A percentile compares a stretch with the other conserved stretches of the same genome.
phyloP scores from a whole-genome alignment of 177 flowering plant genomes.

The Vitis hybrid region DNA sequence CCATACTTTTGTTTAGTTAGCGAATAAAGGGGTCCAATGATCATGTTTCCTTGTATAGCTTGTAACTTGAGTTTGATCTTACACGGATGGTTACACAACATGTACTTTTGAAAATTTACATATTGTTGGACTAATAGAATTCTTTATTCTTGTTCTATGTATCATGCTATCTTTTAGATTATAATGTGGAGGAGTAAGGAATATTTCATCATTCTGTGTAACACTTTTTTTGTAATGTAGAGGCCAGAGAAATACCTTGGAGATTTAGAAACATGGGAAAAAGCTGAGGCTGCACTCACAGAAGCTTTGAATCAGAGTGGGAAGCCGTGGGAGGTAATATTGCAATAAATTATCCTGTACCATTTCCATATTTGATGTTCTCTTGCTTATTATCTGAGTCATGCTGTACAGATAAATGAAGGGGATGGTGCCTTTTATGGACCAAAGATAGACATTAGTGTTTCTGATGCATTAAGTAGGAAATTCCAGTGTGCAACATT shows the following conservation, averaged over 20 bases:
- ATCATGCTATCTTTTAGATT: neutral
- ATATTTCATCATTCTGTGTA: neutral
- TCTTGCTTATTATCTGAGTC: neutral
- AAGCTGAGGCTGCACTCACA: conserved; percentile 81
- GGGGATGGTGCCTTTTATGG: conserved; percentile 99
- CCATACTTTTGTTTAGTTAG: too few relatives aligned
- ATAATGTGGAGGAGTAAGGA: neutral
- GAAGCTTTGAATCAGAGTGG: conserved; percentile 92
- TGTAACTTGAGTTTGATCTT: too few relatives aligned
- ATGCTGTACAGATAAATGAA: conserved; percentile 69
- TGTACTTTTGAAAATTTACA: too few relatives aligned
- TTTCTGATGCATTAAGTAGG: conserved; percentile 92
- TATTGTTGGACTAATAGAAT: neutral
- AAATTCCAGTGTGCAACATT: conserved; percentile 97
- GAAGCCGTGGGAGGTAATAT: conserved; percentile 84
- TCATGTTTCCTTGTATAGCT: too few relatives aligned
- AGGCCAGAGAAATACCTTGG: conserved; percentile 93
- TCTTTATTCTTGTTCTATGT: neutral
- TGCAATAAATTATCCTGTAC: neutral
- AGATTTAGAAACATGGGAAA: conserved; percentile 78
- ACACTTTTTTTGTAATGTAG: conserved; percentile 31
- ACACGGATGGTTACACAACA: too few relatives aligned
- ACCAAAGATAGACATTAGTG: conserved; percentile 95
- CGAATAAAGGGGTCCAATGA: too few relatives aligned
- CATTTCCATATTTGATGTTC: neutral